Evolutionary conservation across 129 eudicot genomes (phyloP), one percentile per base, ranked within the genome.

Genomic region (Oenanthe sinensis): DNA sequence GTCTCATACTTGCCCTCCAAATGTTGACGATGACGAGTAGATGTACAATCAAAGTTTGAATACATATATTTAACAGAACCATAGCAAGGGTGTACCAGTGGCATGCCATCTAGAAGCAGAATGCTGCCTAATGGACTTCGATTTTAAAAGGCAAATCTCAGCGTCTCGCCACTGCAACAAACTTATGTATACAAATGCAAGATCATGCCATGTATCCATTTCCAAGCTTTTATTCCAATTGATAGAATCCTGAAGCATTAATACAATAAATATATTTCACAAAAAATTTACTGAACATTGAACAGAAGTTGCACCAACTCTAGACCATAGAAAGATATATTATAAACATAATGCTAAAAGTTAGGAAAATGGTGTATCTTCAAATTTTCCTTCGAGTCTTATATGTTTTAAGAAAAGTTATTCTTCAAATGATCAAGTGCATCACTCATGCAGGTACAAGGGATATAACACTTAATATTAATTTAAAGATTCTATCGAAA

Each of bases 201-300:
- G 81, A 88, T 95, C 97, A 82, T 84, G 89, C 98, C 98, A 95
- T 22, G 94, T 88, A 67, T 91, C 91, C 84, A 79, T 22, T 83
- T 95, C 98, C 85, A 91, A 83, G 75, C 76, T 77, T 78, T 77
- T 85, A 50, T 75, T 63, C 74, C 70, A 79, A 50, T 86, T 85
- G 49, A 67, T 72, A 72, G 37, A 84, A 44, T 75, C 89, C 97
- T 94, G 86, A 58, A 71, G 77, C 54, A 24, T 44, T 14, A 44
- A 6, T 6, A 26, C 24, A 46, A 30, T 46, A 22, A 4, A n/a
- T 1, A 48, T 33, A 33, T 33, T 22, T 42, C 1, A 8, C 11
- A 26, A 4, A 22, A 63, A 65, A 65, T 28, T 28, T 67, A 33
- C 42, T 5, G 30, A 9, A 13, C 30, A 14, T 67, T 13, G 42